Conservation (phyloP, 1,139 yeast genomes). For the Schwanniomyces etchellsii region DNA sequence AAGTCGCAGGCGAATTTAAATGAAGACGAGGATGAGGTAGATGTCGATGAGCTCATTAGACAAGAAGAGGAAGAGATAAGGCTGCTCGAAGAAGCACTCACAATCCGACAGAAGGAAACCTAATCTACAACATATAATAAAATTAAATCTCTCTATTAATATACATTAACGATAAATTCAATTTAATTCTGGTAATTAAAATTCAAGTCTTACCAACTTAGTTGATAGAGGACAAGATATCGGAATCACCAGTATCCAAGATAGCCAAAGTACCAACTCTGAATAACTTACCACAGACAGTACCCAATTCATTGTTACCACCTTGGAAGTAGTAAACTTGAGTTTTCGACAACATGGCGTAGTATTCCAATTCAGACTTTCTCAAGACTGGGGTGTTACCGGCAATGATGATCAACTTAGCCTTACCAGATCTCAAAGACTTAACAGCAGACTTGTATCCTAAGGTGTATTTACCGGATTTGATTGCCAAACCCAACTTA, state of each 20-base stretch:
- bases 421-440: conserved; percentile 98
- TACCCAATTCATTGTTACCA: conserved; percentile 99
- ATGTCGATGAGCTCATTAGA: conserved; percentile 27
- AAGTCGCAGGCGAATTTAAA: conserved; percentile 5
- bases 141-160: conserved; percentile 8
- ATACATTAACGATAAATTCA: conserved; percentile 6
- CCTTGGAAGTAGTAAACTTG: conserved; percentile 98
- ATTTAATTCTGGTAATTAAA: neutral
- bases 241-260: conserved; percentile 99
- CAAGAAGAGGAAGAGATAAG: conserved; percentile 31
- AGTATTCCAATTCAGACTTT: conserved; percentile 99
- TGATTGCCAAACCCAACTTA: conserved; percentile 96
- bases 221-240: conserved; percentile 65
- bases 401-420: conserved; percentile 96
- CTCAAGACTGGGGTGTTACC: conserved; percentile 99
- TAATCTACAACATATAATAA: neutral
- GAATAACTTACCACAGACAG: conserved; percentile 99
- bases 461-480: conserved; percentile 99
- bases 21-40: conserved; percentile 13
- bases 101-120: conserved; percentile 9
- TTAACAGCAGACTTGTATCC: conserved; percentile 99
- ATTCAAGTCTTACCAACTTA: conserved; percentile 6
- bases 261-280: conserved; percentile 97
- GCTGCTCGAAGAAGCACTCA: conserved; percentile 24
- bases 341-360: conserved; percentile 99